phyloP scores from a whole-genome alignment of 306 rosid species.

The Fragaria iinumae region DNA sequence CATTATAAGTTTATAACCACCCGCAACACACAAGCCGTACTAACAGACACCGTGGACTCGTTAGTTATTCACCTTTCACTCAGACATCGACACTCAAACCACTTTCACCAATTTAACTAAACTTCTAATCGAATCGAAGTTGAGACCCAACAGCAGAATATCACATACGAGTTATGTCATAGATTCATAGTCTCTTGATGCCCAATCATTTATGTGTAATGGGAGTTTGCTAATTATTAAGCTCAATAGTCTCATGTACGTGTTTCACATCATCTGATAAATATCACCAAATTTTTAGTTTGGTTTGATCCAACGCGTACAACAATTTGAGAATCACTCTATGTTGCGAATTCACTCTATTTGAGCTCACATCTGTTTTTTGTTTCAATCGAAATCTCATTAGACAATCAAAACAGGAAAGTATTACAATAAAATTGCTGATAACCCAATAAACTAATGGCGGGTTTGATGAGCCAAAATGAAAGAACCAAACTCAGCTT shows the following conservation, averaged over 20 bases:
- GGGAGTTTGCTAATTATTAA: neutral
- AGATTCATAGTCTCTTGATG: neutral
- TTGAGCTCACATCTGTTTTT: neutral
- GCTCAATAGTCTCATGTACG: neutral
- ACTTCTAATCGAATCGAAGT: neutral
- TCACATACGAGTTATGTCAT: neutral
- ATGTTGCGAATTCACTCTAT: neutral
- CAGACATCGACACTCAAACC: neutral
- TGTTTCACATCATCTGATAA: neutral
- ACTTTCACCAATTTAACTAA: neutral
- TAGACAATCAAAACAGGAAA: neutral
- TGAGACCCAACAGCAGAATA: neutral
- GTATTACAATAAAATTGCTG: neutral
- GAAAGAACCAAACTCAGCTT: neutral
- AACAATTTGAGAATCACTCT: neutral
- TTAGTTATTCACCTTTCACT: neutral
- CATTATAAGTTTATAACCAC: neutral
- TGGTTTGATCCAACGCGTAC: neutral
- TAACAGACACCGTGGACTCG: neutral
- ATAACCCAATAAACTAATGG: neutral
- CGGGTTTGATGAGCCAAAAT: neutral
- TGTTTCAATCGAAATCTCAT: neutral
- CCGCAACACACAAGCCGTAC: neutral
- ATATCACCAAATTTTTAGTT: neutral
- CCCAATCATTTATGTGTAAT: neutral